Evolutionary conservation across 139 green algal genomes (phyloP), one percentile per base, ranked within the genome.

Genomic region (Microglena sp.): DNA sequence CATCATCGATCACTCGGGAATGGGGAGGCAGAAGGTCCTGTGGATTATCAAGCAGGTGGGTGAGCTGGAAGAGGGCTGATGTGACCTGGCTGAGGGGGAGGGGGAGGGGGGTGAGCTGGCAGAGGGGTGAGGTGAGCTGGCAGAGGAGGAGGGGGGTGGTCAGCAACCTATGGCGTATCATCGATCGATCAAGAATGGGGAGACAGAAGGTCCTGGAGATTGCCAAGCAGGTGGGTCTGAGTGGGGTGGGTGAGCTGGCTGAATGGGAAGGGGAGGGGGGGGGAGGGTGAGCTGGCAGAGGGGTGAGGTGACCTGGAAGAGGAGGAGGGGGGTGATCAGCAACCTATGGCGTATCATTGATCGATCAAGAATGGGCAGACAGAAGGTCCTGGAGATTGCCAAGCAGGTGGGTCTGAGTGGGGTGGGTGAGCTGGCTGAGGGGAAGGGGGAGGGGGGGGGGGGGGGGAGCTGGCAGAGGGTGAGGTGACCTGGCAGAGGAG

Each of bases 341-440:
- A 86, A 87, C 70, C 66, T 90, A 8, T 88, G 81, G 84, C 62
- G 44, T 21, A 82, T 87, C 43, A 68, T 87, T 22, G 71, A 82
- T 31, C 73, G 75, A 26, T 69, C 55, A 1, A 79, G 82, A 0
- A 61, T 89, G 8, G 68, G 70, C 4, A 44, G 66, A 30, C 72
- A 78, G 33, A 50, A 55, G 26, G 60, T 78, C 28, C 24, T 70
- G 22, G 75, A 65, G 3, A 73, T 82, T 32, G 69, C 63, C 33
- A 54, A 70, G 27, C 58, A 77, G 45, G 71, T 77, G 33, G 45
- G 36, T 29, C 50, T n/a, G n/a, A n/a, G n/a, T n/a, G n/a, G n/a
- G n/a, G n/a, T n/a, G n/a, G n/a, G n/a, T n/a, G n/a, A n/a, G n/a
- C n/a, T n/a, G n/a, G n/a, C n/a, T n/a, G n/a, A n/a, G n/a, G n/a